A percentile compares a stretch with the other conserved stretches of the same genome.
Evolutionary conservation across 1,284 basidiomycete genomes (phyloP).

Genomic region (Coniferiporia sulphurascens): DNA sequence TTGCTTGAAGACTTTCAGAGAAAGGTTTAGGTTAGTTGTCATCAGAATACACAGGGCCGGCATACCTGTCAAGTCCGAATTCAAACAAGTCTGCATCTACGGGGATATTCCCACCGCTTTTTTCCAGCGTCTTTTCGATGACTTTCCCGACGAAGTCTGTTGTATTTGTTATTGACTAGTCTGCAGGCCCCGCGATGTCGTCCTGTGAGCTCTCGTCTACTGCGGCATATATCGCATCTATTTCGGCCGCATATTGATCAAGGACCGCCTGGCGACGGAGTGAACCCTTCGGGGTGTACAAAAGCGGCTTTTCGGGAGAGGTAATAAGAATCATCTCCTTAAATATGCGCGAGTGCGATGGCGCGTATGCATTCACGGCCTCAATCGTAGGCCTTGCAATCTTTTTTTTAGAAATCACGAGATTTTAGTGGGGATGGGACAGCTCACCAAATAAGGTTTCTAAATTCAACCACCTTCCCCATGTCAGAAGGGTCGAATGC

Average conservation of each 20-base stretch:
- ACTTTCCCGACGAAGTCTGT: too few species aligned
- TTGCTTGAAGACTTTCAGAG: conserved; percentile 35
- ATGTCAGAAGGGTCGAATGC: conserved; percentile 11
- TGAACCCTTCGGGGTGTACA: conserved; percentile 20
- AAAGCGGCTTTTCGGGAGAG: conserved; percentile 17
- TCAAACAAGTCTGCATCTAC: conserved; percentile 38
- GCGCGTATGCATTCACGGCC: neutral
- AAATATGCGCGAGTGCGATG: conserved; percentile 8
- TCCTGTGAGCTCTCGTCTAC: too few species aligned
- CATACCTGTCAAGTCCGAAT: conserved; percentile 39
- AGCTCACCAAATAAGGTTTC: conserved; percentile 8
- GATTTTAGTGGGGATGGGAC: neutral
- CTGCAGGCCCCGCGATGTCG: too few species aligned
- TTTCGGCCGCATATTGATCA: conserved; percentile 18
- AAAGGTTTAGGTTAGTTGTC: neutral
- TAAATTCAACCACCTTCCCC: conserved; percentile 3
- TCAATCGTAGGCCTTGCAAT: neutral
- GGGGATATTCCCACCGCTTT: neutral
- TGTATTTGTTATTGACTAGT: too few species aligned
- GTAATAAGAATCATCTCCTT: conserved; percentile 20
- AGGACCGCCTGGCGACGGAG: conserved; percentile 13
- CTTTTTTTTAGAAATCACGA: neutral
- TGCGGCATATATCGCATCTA: conserved; percentile 18
- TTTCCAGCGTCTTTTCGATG: conserved; percentile 17
- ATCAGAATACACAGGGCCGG: neutral